Evolutionary conservation across 2,329 filamentous ascomycete genomes (phyloP), one percentile per base, ranked within the genome.

Genomic region (Colletotrichum sansevieriae): DNA sequence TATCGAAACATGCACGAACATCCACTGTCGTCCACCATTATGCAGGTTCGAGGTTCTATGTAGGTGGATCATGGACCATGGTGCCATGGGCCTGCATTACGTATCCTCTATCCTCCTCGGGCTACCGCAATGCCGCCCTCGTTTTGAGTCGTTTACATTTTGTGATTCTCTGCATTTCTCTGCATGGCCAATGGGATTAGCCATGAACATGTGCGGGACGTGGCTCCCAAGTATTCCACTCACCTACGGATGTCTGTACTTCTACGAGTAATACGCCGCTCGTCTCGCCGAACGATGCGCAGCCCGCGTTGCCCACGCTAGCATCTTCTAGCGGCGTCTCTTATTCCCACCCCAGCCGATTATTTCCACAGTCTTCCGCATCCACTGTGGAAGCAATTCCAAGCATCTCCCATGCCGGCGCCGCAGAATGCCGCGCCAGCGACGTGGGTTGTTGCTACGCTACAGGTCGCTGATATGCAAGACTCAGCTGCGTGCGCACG

Each of bases 391-490:
- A 47, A 58, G 41, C 22, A 52, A 52, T 33, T 35, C 44, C 49
- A 52, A 35, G 55, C 39, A 58, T 20, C 11, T 39, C 39, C 52
- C n/a, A 37, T 29, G 18, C 29, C 52, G 33, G 43, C 43, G 47
- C 56, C 56, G 11, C 41, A 63, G 47, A 58, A 49, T 37, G 63
- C 63, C 63, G 35, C 62, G 44, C 49, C 57, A 51, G 49, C 52
- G 49, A 18, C 41, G 41, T 56, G 33, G 49, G 46, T 39, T 61
- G 20, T 46, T 65, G 47, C 63, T 62, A 54, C 63, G 39, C 57
- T 62, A 46, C 63, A 51, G 29, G 29, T 41, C 51, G 55, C 35
- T 35, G 29, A 55, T 47, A 41, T 41, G 52, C 63, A 35, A 56
- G 29, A 33, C 41, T 47, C 44, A 18, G 33, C 47, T 49, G 41